Conservation (phyloP, 306 rosid genomes). For the Quercus agrifolia region DNA sequence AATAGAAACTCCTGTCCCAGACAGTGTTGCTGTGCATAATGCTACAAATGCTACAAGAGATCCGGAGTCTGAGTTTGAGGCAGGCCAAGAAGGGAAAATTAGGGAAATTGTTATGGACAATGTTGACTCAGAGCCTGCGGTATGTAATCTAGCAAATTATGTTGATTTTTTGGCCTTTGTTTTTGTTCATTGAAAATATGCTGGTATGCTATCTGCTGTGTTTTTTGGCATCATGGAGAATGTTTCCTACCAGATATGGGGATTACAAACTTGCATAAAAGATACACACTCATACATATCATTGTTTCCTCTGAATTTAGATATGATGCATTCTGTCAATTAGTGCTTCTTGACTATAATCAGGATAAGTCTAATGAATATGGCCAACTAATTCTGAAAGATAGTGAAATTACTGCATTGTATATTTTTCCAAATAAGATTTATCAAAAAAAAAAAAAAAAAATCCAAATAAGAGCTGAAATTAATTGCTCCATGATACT, state of each 20-base stretch:
- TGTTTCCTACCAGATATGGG: not conserved
- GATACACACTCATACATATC: not conserved
- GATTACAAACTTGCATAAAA: too few relatives aligned
- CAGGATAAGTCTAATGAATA: not conserved
- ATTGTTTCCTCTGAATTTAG: not conserved
- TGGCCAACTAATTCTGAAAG: not conserved
- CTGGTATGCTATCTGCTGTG: not conserved
- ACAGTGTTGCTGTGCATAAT: slow-evolving; percentile 62
- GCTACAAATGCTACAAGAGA: slow-evolving; percentile 72
- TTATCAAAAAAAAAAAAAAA: too few relatives aligned
- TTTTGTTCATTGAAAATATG: not conserved
- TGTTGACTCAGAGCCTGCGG: slow-evolving; percentile 47
- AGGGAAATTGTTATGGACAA: slow-evolving; percentile 79
- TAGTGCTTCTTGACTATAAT: not conserved
- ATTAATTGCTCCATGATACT: not conserved
- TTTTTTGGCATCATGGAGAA: not conserved
- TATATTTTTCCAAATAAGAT: not conserved
- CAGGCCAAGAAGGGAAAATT: slow-evolving; percentile 70
- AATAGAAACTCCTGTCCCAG: slow-evolving; percentile 54
- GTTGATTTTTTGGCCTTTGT: slow-evolving; percentile 22
- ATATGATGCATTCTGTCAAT: not conserved
- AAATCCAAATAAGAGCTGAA: not conserved
- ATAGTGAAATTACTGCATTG: not conserved
- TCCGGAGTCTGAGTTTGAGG: slow-evolving; percentile 67
- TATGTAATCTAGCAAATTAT: slow-evolving; percentile 31